Base-by-base conservation (phyloP, 108 stramenopile species). In the Cyclotella atomus region DNA sequence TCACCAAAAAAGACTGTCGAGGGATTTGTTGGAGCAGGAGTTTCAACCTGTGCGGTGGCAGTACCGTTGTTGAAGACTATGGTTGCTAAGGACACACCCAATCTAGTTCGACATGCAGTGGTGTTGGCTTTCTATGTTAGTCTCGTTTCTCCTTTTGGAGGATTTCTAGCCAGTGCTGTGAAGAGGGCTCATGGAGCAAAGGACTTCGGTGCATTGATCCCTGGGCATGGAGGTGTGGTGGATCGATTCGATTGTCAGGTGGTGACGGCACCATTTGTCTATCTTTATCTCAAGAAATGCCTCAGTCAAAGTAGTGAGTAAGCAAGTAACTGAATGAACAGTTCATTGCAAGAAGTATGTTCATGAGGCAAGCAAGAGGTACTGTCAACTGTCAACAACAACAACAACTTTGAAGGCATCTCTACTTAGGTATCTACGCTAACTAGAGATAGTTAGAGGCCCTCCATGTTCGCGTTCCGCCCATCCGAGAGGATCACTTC, bases 1-100 rank as follows among this genome's bases (percentile, higher is more conserved):
- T 94, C 92, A 15, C 96, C 97, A n/a, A 95, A 96, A 35, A 96
- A 98, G 86, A 98, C 98, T n/a, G 93, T 93, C 78, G 97, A 98
- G 74, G 98, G 98, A 16, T 98, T 97, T 75, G 66, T 96, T 14
- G 97, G 96, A 38, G 98, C 96, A 8, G 86, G 84, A 49, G 15
- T 97, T 14, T 90, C 90, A 23, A 98, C 98, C 27, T 25, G 93
- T 50, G 63, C 84, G 2, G 62, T 77, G 25, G 68, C 68, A 23
- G 59, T 53, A 25, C 84, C 79, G 9, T 32, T 82, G 15, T 30
- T 73, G 8, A 59, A 60, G 43, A 46, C 43, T 0, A 71, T 75
- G 53, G 27, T 75, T 25, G 38, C 59, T 2, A 45, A 68, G 34
- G 55, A 71, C 46, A 46, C 59, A 46, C 23, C 65, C 19, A 60